Base-by-base conservation (phyloP, 2,329 filamentous ascomycete species). In the Botrytis cinerea region DNA sequence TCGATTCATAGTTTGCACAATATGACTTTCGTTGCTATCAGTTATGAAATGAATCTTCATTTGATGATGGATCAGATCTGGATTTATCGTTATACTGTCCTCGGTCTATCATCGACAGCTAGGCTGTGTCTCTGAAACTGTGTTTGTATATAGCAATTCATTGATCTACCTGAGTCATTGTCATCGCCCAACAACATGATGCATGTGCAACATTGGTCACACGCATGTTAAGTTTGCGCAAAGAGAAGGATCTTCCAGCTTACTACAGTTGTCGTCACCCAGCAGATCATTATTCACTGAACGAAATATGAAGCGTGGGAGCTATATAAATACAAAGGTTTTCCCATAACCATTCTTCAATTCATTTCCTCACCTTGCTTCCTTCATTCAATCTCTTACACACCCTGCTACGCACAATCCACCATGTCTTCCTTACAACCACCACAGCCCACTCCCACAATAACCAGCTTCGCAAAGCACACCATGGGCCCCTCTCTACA, bases 401-500 rank as follows among this genome's bases (percentile, higher is more conserved):
- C 12, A 46, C 25, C 48, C 32, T 14, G 18, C 14, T 9, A 2
- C 14, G 20, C 2, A 40, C 14, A 14, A 67, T 16, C 22, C 46
- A 51, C 9, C 8, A 67, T 67, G 64, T 51, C 64, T 16, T 51
- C 25, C 25, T 7, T 22, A n/a, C 7, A 54, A 6, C 22, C 35
- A 1, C 22, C 35, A 22, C 4, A 6, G 32, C 8, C 4, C 46
- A 51, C 16, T 22, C 64, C 64, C 22, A 67, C 46, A 4, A 8
- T 67, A 46, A n/a, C 64, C 35, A 67, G 46, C 45, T 38, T 35
- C 16, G 16, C 25, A 4, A 35, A 4, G 2, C 46, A 68, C 35
- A 68, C 46, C 25, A 68, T 68, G 64, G 64, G 64, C 16, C 9
- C 2, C 35, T 54, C 64, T 16, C 46, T 68, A n/a, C 38, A 54